Evolutionary conservation across 345 rosid species (phyloP), one percentile per base, ranked within the genome.

Genomic region (Anacardium occidentale): DNA sequence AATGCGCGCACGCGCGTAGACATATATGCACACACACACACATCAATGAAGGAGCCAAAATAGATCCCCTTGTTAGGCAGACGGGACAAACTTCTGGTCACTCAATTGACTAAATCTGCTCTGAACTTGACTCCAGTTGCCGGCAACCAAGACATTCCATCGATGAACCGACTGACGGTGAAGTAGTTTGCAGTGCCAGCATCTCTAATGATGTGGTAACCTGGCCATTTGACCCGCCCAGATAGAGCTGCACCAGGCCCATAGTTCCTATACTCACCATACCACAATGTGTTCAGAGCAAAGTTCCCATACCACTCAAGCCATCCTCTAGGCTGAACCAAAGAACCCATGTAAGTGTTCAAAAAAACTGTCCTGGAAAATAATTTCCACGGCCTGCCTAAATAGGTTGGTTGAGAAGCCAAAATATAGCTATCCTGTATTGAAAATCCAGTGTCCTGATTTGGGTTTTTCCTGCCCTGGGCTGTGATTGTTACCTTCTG

Each of bases 381-480:
- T 44, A 80, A 86, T 71, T 89, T 92, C 97, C 99, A 95, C 0
- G 98, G 99, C 75, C 98, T 78, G 24, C 98, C 99, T 32, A 95
- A 84, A 76, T 87, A 95, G 40, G 91, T 85, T 75, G 88, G 91
- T 34, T 83, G 87, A 11, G 87, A 80, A 4, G 97, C 89, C 57
- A 86, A 64, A 24, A 95, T 81, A 22, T 74, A 78, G 73, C 96
- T 86, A 52, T 88, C 82, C 59, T 88, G 95, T 55, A 92, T 82
- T 21, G 89, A 87, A 60, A 92, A 83, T 34, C 97, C 98, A 9
- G 99, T 95, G 79, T 82, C 84, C 70, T 91, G 94, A 44, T 87
- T 51, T 5, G 84, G 86, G 75, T 79, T 86, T 62, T 81, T 84
- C 77, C 98, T 75, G 10, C 98, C 99, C 47, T 90, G 96, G 1